A percentile compares a stretch with the other conserved stretches of the same genome.
Conservation (phyloP, 306 rosid genomes). For the Spatholobus suberectus region DNA sequence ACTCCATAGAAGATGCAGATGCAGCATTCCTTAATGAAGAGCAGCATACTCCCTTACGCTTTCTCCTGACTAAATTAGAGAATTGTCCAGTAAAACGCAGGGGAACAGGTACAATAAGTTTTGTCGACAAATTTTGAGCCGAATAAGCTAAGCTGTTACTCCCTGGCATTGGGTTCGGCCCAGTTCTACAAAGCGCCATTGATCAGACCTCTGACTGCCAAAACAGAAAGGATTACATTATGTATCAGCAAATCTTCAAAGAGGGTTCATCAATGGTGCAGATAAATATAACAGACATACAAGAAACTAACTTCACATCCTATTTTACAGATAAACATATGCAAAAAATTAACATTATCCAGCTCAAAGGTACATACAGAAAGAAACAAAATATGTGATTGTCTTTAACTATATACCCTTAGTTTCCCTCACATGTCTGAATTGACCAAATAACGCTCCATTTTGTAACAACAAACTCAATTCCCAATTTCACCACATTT, state of each 20-base stretch:
- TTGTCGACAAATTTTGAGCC: conserved; percentile 62
- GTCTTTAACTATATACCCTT: background rate
- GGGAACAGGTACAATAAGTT: conserved; percentile 58
- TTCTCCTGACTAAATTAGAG: conserved; percentile 40
- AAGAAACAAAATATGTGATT: background rate
- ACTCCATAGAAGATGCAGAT: conserved; percentile 55
- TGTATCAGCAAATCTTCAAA: conserved; percentile 32
- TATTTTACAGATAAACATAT: background rate
- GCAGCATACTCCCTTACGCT: conserved; percentile 52
- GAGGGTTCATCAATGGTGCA: conserved; percentile 7
- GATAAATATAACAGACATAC: conserved; percentile 22
- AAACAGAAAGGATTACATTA: background rate
- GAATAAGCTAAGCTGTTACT: conserved; percentile 52
- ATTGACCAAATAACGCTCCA: conserved; percentile 4
- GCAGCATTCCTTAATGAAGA: conserved; percentile 54
- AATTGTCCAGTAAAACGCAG: conserved; percentile 47
- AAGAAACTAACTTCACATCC: conserved; percentile 21
- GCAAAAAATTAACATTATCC: background rate
- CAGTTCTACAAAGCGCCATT: conserved; percentile 72
- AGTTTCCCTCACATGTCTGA: background rate
- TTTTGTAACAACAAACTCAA: conserved; percentile 8
- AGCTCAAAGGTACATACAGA: background rate
- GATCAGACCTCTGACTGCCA: conserved; percentile 48
- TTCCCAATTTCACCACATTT: conserved; percentile 37
- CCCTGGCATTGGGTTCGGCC: conserved; percentile 57